A percentile compares a stretch with the other conserved stretches of the same genome.
Evolutionary conservation across 2,329 filamentous ascomycete genomes (phyloP).

Genomic region (Boeremia exigua): DNA sequence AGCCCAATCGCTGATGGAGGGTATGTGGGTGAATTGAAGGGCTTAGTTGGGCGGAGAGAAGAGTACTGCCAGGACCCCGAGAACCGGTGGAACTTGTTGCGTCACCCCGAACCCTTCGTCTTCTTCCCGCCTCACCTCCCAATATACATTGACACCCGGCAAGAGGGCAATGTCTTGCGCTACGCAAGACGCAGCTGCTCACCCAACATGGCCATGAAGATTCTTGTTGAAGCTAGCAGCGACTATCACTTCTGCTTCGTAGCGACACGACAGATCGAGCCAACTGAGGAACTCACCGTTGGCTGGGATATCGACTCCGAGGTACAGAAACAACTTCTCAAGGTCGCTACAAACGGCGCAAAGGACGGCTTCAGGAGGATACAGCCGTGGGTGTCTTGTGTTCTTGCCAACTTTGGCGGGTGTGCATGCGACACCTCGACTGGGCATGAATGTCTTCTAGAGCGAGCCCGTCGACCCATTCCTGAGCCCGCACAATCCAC

Average conservation of each 20-base stretch:
- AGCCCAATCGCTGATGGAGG: constrained; percentile 58
- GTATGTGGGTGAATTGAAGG: constrained; percentile 75
- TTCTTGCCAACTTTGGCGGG: constrained; percentile 78
- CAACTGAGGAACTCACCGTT: constrained; percentile 72
- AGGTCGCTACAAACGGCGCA: constrained; percentile 68
- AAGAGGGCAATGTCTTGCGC: constrained; percentile 83
- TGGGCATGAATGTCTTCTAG: constrained; percentile 45
- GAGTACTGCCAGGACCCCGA: constrained; percentile 55
- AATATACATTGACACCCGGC: constrained; percentile 89
- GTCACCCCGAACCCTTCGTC: constrained; percentile 60
- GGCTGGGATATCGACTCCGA: constrained; percentile 60
- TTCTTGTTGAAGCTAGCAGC: constrained; percentile 73
- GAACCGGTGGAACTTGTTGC: constrained; percentile 56
- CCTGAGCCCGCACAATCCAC: constrained; percentile 30
- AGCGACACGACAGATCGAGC: constrained; percentile 77
- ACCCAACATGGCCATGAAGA: constrained; percentile 87
- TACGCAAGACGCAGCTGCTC: constrained; percentile 92
- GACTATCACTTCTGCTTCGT: constrained; percentile 91
- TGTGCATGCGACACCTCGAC: constrained; percentile 70
- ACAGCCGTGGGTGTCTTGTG: constrained; percentile 71
- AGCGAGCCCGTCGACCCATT: constrained; percentile 43
- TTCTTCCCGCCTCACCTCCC: constrained; percentile 83
- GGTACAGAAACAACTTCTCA: constrained; percentile 62
- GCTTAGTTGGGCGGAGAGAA: constrained; percentile 54
- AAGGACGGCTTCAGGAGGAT: constrained; percentile 64